These are phyloP conservation scores for Termitomyces sp. DNA, from an alignment of 768 basidiomycete genomes.

Conservation along the genomic window DNA sequence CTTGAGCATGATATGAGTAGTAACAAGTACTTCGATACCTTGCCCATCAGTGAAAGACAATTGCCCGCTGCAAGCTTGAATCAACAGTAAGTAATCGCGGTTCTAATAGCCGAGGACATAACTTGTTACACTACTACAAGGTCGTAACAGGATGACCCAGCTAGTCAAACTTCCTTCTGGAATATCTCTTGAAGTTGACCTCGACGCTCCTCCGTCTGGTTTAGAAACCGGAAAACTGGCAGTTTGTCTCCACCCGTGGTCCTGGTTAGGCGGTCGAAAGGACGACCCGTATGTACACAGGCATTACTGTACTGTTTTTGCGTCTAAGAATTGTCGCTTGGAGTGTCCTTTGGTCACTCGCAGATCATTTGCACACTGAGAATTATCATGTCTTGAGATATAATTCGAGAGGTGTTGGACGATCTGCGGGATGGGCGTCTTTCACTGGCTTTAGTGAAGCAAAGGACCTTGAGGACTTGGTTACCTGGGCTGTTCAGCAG, in stretches of 20 bases:
- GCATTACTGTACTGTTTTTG: not conserved
- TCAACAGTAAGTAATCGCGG: too few relatives aligned
- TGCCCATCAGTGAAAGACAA: too few relatives aligned
- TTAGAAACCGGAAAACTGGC: conserved; percentile 37
- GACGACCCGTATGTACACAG: conserved; percentile 60
- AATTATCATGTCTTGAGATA: conserved; percentile 61
- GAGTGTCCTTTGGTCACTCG: conserved; percentile 42
- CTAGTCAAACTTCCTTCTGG: conserved; percentile 16
- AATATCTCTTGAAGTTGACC: conserved; percentile 33
- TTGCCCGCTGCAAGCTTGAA: too few relatives aligned
- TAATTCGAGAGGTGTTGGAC: conserved; percentile 76
- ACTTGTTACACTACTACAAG: not conserved
- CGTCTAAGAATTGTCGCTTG: not conserved
- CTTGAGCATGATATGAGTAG: not conserved
- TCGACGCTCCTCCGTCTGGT: conserved; percentile 21
- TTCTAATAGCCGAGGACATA: not conserved
- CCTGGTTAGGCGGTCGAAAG: conserved; percentile 76
- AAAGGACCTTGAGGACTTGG: conserved; percentile 59
- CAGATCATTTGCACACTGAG: conserved; percentile 31
- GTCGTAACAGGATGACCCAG: conserved; percentile 6
- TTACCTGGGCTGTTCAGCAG: conserved; percentile 44
- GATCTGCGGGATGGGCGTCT: conserved; percentile 67
- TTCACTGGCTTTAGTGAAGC: conserved; percentile 69
- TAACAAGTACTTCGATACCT: not conserved
- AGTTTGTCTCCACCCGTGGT: conserved; percentile 80